Percentiles rank a stretch among this genome's conserved stretches.
phyloP scores from a whole-genome alignment of 2,329 filamentous ascomycete genomes.

The Microcyclosporella mali region DNA sequence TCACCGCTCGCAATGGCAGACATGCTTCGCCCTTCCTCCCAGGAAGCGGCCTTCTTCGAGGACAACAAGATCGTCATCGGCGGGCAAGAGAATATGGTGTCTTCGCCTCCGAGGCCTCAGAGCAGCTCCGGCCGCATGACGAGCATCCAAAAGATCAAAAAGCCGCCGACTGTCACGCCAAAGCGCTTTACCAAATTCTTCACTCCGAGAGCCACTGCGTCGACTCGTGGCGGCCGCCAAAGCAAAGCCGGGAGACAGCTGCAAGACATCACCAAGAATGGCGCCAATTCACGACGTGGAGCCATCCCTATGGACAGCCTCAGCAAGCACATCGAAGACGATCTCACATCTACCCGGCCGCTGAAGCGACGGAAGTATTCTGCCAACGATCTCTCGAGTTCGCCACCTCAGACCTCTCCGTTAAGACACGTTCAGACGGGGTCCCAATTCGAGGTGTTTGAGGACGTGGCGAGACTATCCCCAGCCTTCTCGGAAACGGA shows the following conservation, averaged over 20 bases:
- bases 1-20: slow-evolving; percentile 22
- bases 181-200: slow-evolving; percentile 49
- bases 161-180: slow-evolving; percentile 46
- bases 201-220: slow-evolving; percentile 38
- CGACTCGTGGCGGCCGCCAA: slow-evolving; percentile 20
- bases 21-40: slow-evolving; percentile 26
- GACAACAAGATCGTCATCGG: slow-evolving; percentile 21
- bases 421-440: slow-evolving; percentile 34
- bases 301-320: slow-evolving; percentile 13
- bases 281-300: slow-evolving; percentile 34
- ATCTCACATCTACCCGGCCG: slow-evolving; percentile 24
- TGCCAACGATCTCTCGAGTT: slow-evolving; percentile 36
- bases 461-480: slow-evolving; percentile 14
- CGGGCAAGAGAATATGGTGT: slow-evolving; percentile 29
- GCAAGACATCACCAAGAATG: slow-evolving; percentile 45
- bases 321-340: slow-evolving; percentile 9
- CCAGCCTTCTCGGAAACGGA: slow-evolving; percentile 27
- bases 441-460: slow-evolving; percentile 16
- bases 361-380: slow-evolving; percentile 26
- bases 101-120: slow-evolving; percentile 21
- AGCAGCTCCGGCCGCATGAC: slow-evolving; percentile 5
- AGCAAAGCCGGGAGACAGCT: slow-evolving; percentile 42
- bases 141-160: slow-evolving; percentile 37
- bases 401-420: slow-evolving; percentile 46
- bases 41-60: slow-evolving; percentile 29